A percentile compares a stretch with the other conserved stretches of the same genome.
phyloP scores from a whole-genome alignment of 768 basidiomycete genomes.

The Asterophora lycoperdoides region DNA sequence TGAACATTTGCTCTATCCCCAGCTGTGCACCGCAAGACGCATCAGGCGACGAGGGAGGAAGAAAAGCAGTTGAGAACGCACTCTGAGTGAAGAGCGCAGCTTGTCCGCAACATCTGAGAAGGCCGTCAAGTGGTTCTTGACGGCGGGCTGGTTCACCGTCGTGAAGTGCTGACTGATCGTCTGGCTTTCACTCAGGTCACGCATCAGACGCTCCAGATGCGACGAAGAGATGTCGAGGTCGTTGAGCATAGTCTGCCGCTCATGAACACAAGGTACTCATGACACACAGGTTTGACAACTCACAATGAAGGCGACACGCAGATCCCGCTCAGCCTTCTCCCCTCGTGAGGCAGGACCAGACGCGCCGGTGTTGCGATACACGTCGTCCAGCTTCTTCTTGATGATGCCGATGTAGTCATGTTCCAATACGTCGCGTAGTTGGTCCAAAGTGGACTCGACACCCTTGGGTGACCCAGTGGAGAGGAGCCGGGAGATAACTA shows the following conservation, averaged over 20 bases:
- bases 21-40: constrained; percentile 36
- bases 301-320: constrained; percentile 77
- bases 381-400: constrained; percentile 82
- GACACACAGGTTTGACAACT: constrained; percentile 25
- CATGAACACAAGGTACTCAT: neutral
- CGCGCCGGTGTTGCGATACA: constrained; percentile 57
- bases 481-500: constrained; percentile 70
- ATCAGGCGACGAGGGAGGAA: constrained; percentile 1
- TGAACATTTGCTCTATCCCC: constrained; percentile 92
- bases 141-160: constrained; percentile 46
- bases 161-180: constrained; percentile 66
- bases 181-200: constrained; percentile 54
- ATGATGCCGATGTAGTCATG: constrained; percentile 78
- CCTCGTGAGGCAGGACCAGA: constrained; percentile 45
- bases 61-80: constrained; percentile 27
- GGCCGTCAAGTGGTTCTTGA: constrained; percentile 43
- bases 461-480: constrained; percentile 67
- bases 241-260: constrained; percentile 74
- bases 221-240: constrained; percentile 91
- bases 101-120: constrained; percentile 55
- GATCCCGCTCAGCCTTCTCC: constrained; percentile 81
- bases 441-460: constrained; percentile 55
- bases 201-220: constrained; percentile 80
- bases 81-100: constrained; percentile 72
- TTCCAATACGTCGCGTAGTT: constrained; percentile 73